These are phyloP conservation scores for Globisporangium camurandrum DNA, from an alignment of 352 stramenopile species.

Conservation along the genomic window DNA sequence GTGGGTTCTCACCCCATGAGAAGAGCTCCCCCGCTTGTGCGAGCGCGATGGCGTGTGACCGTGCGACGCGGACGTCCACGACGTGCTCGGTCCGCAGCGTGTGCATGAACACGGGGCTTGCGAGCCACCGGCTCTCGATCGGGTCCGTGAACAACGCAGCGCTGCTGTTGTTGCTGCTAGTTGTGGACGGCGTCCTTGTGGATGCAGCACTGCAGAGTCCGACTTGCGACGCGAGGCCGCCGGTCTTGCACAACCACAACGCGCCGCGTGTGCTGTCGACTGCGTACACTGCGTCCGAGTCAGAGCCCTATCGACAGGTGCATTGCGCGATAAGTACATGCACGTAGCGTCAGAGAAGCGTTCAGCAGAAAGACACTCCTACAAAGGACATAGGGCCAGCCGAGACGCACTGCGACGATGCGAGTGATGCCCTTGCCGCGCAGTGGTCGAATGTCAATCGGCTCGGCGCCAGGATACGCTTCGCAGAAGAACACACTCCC, in stretches of 20 bases:
- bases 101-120: slow-evolving; percentile 61
- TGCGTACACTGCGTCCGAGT: slow-evolving; percentile 67
- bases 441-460: slow-evolving; percentile 55
- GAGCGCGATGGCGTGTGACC: slow-evolving; percentile 63
- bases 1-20: slow-evolving; percentile 93
- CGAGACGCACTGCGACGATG: slow-evolving; percentile 44
- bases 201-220: slow-evolving; percentile 37
- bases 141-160: slow-evolving; percentile 39
- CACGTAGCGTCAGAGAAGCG: background rate
- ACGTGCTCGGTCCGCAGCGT: slow-evolving; percentile 54
- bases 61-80: slow-evolving; percentile 34
- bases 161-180: background rate
- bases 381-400: no score
- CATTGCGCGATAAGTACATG: background rate
- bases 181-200: slow-evolving; percentile 17
- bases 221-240: slow-evolving; percentile 55
- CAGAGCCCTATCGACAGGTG: slow-evolving; percentile 30
- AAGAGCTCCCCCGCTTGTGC: slow-evolving; percentile 86
- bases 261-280: slow-evolving; percentile 44
- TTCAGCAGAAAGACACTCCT: background rate
- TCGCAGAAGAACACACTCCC: slow-evolving; percentile 66
- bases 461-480: slow-evolving; percentile 21
- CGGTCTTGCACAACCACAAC: slow-evolving; percentile 71
- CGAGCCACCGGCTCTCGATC: slow-evolving; percentile 59
- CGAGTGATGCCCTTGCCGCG: slow-evolving; percentile 52